Conservation (phyloP, 192 early-diverging fungal genomes). For the Anaeromyces robustus region DNA sequence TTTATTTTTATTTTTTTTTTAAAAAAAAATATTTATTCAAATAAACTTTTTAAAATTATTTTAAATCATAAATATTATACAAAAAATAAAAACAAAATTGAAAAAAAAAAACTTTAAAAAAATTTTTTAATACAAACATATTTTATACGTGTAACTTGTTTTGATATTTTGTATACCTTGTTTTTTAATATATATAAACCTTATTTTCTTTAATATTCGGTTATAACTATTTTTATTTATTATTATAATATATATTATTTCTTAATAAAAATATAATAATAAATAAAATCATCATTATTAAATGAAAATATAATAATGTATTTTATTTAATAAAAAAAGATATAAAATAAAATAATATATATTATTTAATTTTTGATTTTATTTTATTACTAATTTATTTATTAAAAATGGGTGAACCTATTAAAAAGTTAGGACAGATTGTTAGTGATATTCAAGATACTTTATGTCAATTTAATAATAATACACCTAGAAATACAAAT, state of each 20-base stretch:
- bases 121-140: too few relatives aligned
- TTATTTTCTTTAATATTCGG: too few relatives aligned
- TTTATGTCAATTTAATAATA: background rate
- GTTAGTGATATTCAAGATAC: background rate
- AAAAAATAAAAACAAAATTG: background rate
- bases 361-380: background rate
- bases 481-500: background rate
- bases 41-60: background rate
- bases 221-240: too few relatives aligned
- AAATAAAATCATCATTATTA: too few relatives aligned
- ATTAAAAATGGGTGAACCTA: background rate
- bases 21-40: background rate
- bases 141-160: too few relatives aligned
- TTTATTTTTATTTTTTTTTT: background rate
- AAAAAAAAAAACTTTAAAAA: background rate
- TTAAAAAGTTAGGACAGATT: background rate
- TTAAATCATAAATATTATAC: background rate
- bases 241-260: too few relatives aligned
- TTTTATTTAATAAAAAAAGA: too few relatives aligned
- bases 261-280: too few relatives aligned
- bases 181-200: too few relatives aligned
- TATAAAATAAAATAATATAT: too few relatives aligned
- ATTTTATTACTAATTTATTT: background rate
- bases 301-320: too few relatives aligned
- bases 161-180: too few relatives aligned